A percentile compares a stretch with the other conserved stretches of the same genome.
Evolutionary conservation across 208 protist genomes (phyloP).

Genomic region (Acanthamoeba lenticulata): DNA sequence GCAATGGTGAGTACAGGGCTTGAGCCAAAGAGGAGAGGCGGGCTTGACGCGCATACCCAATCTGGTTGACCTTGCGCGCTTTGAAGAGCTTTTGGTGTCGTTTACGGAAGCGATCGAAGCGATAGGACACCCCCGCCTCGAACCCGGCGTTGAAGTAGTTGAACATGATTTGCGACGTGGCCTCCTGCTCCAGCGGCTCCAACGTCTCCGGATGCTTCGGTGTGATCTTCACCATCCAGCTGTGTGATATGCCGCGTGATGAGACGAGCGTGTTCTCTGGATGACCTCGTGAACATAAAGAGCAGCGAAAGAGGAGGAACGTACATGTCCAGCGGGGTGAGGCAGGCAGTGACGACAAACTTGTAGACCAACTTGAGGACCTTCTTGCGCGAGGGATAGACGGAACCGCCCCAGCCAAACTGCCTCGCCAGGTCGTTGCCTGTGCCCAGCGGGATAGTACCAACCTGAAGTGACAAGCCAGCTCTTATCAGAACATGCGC

Average conservation of each 20-base stretch:
- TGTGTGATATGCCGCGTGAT: too few relatives aligned
- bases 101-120: slow-evolving; percentile 19
- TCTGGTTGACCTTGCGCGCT: slow-evolving; percentile 20
- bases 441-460: slow-evolving; percentile 46
- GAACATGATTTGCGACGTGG: slow-evolving; percentile 55
- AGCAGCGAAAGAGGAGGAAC: too few relatives aligned
- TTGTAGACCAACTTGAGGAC: slow-evolving; percentile 2
- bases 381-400: neutral
- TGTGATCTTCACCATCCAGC: slow-evolving; percentile 50
- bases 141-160: slow-evolving; percentile 57
- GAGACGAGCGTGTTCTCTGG: too few relatives aligned
- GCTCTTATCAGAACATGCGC: too few relatives aligned
- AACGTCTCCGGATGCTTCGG: neutral
- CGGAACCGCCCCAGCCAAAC: slow-evolving; percentile 42
- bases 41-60: neutral
- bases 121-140: slow-evolving; percentile 15
- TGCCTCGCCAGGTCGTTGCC: slow-evolving; percentile 38
- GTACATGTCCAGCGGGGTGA: slow-evolving; percentile 20
- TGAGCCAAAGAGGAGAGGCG: neutral
- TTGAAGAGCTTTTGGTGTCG: slow-evolving; percentile 39
- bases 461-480: neutral
- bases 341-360: neutral
- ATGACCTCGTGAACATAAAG: too few relatives aligned
- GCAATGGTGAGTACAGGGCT: too few relatives aligned
- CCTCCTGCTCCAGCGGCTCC: neutral